phyloP scores from a whole-genome alignment of 352 stramenopile species.

The Phytophthora pseudosyringae region DNA sequence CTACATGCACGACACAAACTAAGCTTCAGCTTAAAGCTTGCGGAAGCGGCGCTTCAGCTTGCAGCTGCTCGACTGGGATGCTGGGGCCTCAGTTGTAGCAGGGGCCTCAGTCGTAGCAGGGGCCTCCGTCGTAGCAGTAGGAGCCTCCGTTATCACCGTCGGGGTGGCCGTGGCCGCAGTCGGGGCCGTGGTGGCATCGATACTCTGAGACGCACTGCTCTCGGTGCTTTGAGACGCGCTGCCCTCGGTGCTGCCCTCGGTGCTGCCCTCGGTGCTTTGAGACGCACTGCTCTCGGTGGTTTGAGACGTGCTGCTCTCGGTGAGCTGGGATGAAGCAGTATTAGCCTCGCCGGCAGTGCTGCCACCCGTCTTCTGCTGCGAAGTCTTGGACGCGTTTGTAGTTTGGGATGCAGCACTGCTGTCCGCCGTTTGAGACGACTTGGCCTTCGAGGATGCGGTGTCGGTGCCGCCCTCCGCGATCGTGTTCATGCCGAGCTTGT shows the following conservation, averaged over 20 bases:
- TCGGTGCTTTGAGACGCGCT: slow-evolving; percentile 5
- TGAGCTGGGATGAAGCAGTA: background rate
- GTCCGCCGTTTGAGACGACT: slow-evolving; percentile 16
- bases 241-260: slow-evolving; percentile 1
- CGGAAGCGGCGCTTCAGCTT: slow-evolving; percentile 34
- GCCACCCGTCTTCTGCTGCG: slow-evolving; percentile 13
- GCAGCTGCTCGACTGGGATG: too few relatives aligned
- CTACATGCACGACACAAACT: slow-evolving; percentile 16
- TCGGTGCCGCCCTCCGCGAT: slow-evolving; percentile 30
- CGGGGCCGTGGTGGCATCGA: slow-evolving; percentile 9
- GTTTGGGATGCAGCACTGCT: slow-evolving; percentile 8
- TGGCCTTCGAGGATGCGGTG: slow-evolving; percentile 12
- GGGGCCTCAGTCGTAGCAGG: too few relatives aligned
- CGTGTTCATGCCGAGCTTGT: slow-evolving; percentile 26
- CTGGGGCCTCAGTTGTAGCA: too few relatives aligned
- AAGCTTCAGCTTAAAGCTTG: slow-evolving; percentile 23
- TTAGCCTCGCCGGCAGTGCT: slow-evolving; percentile 7
- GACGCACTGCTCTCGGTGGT: slow-evolving; percentile 2
- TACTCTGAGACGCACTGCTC: slow-evolving; percentile 16
- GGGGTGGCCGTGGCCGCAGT: slow-evolving; percentile 15
- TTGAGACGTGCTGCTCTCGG: background rate
- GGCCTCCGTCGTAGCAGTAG: slow-evolving; percentile 10
- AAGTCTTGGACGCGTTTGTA: too few relatives aligned
- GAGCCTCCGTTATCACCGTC: slow-evolving; percentile 1
- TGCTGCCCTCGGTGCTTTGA: background rate